These are phyloP conservation scores for Penicillium waksmanii DNA, from an alignment of 495 filamentous ascomycete genomes.

Conservation along the genomic window DNA sequence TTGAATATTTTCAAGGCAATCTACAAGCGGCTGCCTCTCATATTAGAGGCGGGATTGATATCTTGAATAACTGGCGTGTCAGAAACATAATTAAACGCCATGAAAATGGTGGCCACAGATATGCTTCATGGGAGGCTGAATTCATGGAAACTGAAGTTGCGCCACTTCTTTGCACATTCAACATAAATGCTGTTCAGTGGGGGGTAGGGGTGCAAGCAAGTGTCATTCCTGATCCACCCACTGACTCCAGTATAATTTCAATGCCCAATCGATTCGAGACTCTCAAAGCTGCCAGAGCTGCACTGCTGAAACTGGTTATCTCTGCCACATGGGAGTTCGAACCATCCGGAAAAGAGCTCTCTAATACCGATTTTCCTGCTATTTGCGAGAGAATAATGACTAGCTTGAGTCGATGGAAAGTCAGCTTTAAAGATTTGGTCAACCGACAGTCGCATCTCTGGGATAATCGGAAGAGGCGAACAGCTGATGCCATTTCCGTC, in stretches of 20 bases:
- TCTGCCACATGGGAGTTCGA: slow-evolving; percentile 9
- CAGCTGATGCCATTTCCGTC: slow-evolving; percentile 18
- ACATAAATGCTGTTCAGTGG: slow-evolving; percentile 19
- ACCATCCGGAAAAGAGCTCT: background rate
- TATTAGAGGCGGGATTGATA: slow-evolving; percentile 21
- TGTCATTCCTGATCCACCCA: slow-evolving; percentile 16
- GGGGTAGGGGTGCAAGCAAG: slow-evolving; percentile 5
- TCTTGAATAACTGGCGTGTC: slow-evolving; percentile 22
- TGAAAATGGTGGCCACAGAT: slow-evolving; percentile 4
- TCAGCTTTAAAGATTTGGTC: slow-evolving; percentile 22
- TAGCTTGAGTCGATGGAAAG: slow-evolving; percentile 17
- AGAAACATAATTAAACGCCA: slow-evolving; percentile 2
- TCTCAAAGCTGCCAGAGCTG: slow-evolving; percentile 17
- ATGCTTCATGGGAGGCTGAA: slow-evolving; percentile 15
- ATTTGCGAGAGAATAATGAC: background rate
- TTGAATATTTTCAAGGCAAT: slow-evolving; percentile 28
- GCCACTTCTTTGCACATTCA: slow-evolving; percentile 21
- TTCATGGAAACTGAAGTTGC: slow-evolving; percentile 30
- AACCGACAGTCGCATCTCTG: slow-evolving; percentile 15
- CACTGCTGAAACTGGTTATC: slow-evolving; percentile 25
- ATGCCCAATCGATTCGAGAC: slow-evolving; percentile 14
- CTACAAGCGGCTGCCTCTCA: slow-evolving; percentile 16
- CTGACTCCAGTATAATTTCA: slow-evolving; percentile 10
- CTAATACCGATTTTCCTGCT: background rate
- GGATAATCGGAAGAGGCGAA: slow-evolving; percentile 13